A percentile compares a stretch with the other conserved stretches of the same genome.
These are phyloP conservation scores for Phytopythium mirpurense DNA, from an alignment of 352 stramenopile genomes.

Conservation along the genomic window DNA sequence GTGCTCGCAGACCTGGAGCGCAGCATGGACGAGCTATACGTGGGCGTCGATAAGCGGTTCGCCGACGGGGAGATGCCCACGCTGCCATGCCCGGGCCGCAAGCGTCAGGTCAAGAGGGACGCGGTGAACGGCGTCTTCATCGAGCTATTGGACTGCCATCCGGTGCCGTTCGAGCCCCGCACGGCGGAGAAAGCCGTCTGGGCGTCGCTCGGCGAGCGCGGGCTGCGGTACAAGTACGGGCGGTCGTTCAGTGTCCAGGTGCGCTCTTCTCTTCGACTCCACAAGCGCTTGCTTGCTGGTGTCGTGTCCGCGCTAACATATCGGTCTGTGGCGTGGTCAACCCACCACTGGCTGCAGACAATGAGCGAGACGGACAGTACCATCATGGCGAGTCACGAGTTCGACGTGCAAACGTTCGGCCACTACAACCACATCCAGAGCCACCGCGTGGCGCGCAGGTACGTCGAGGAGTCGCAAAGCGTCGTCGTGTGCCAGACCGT, in stretches of 20 bases:
- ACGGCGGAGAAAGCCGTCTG: conserved; percentile 1
- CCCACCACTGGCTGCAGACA: neutral
- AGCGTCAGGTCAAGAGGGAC: conserved; percentile 5
- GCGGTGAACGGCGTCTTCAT: conserved; percentile 19
- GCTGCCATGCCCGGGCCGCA: conserved; percentile 14
- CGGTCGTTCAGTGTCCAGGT: neutral
- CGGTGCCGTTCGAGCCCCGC: conserved; percentile 19
- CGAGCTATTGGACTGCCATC: conserved; percentile 20
- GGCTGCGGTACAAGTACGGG: neutral
- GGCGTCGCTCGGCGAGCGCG: conserved; percentile 1
- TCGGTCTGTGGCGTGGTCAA: too few species aligned
- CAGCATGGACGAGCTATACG: conserved; percentile 12
- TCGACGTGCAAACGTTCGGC: conserved; percentile 12
- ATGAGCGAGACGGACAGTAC: conserved; percentile 1
- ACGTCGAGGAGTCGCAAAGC: conserved; percentile 13
- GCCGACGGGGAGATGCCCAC: conserved; percentile 7
- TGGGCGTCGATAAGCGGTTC: conserved; percentile 10
- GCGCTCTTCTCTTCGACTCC: neutral
- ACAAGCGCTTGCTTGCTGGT: too few species aligned
- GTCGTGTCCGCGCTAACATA: too few species aligned
- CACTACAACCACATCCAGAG: conserved; percentile 8
- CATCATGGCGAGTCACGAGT: conserved; percentile 3
- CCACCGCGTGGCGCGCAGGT: conserved; percentile 11
- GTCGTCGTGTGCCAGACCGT: conserved; percentile 22
- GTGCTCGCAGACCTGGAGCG: conserved; percentile 16